These are phyloP conservation scores for Tilletia horrida DNA, from an alignment of 1,284 basidiomycete genomes.

Conservation along the genomic window DNA sequence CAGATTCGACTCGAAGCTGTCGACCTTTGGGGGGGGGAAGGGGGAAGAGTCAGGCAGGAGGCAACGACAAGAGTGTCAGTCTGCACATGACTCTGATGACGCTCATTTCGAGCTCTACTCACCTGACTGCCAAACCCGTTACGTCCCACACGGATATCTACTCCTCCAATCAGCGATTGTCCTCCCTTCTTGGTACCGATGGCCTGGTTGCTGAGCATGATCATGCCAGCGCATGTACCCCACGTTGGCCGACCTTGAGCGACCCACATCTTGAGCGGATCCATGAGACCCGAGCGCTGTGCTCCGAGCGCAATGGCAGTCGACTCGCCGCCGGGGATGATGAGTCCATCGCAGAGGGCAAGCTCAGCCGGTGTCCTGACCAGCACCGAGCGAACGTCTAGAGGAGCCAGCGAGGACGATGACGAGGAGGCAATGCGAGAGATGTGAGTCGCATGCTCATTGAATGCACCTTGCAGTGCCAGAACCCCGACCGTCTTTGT, in stretches of 20 bases:
- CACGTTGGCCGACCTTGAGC: conserved; percentile 69
- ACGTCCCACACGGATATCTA: conserved; percentile 75
- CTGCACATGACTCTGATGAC: too few relatives aligned
- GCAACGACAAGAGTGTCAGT: too few relatives aligned
- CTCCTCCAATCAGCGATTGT: conserved; percentile 78
- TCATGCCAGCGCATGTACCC: conserved; percentile 97
- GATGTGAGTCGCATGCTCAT: conserved; percentile 75
- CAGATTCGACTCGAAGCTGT: conserved; percentile 82
- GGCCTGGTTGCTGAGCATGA: conserved; percentile 66
- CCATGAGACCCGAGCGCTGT: conserved; percentile 71
- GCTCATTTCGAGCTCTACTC: neutral
- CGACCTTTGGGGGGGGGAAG: conserved; percentile 64
- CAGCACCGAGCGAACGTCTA: conserved; percentile 57
- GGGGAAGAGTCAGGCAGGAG: too few relatives aligned
- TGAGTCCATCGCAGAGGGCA: conserved; percentile 71
- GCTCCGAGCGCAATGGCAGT: conserved; percentile 88
- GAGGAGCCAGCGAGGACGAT: conserved; percentile 11
- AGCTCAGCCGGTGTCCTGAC: conserved; percentile 78
- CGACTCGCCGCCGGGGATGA: conserved; percentile 87
- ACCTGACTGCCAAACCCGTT: conserved; percentile 67
- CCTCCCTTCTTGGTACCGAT: conserved; percentile 76
- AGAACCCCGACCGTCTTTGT: conserved; percentile 50
- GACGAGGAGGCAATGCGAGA: conserved; percentile 56
- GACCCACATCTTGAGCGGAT: conserved; percentile 71
- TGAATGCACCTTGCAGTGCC: conserved; percentile 92